Evolutionary conservation across 2,329 filamentous ascomycete species (phyloP), one percentile per base, ranked within the genome.

Genomic region (Venturia pyrina): DNA sequence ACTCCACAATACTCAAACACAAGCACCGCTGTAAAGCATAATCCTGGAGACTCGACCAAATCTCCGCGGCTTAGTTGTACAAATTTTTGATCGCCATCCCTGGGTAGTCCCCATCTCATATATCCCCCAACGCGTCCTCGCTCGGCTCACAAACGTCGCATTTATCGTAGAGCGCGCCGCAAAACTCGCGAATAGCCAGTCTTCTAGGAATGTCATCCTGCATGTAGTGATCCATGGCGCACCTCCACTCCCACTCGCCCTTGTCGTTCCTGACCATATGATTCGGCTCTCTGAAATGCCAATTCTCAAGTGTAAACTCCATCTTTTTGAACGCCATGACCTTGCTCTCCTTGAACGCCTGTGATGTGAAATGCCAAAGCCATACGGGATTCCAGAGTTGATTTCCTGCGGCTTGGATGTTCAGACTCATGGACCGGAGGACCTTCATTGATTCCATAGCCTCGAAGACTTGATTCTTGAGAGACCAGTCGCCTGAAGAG

Each of bases 321-420:
- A 67, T 67, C 46, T 44, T 28, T 10, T 62, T 41, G n/a, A 67
- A 67, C 19, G 48, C 53, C 13, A 34, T 44, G n/a, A 62, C 56
- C 8, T 34, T 44, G 40, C 43, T 43, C 37, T 44, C 44, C 64
- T 66, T 67, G 46, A 67, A 67, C 21, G 37, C 41, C 32, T 66
- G 56, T 17, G 44, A 41, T 21, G 63, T 61, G 37, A 62, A 66
- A 41, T 66, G 46, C 66, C 66, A 67, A 6, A 67, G 57, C 66
- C 63, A 66, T 13, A 67, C 32, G 24, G 66, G 66, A 66, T 67
- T 67, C 66, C 66, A 67, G 40, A 67, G 63, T 57, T 66, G 63
- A 44, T 67, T 67, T 24, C 66, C 66, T 32, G 34, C 21, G 48
- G 66, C 66, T 5, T 50, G 24, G 17, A 67, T 65, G 17, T 28